phyloP scores from a whole-genome alignment of 2,329 filamentous ascomycete species.

The Exophiala sp. region DNA sequence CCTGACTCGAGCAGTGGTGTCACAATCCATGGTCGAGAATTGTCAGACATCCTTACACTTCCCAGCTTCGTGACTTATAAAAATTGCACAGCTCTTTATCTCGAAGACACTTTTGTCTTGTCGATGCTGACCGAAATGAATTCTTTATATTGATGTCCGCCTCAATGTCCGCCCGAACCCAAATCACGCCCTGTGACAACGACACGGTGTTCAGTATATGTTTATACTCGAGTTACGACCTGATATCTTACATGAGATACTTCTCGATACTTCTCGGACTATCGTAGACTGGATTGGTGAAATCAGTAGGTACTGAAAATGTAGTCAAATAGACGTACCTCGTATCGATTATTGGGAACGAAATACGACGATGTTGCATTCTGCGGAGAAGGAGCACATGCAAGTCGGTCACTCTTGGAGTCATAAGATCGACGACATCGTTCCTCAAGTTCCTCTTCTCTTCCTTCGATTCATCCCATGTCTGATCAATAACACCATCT shows the following conservation, averaged over 20 bases:
- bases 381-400: constrained; percentile 3
- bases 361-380: constrained; percentile 9
- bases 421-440: not conserved
- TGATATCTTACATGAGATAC: too few relatives aligned
- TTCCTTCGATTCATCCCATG: constrained; percentile 10
- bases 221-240: too few relatives aligned
- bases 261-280: too few relatives aligned
- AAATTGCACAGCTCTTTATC: not conserved
- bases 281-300: too few relatives aligned
- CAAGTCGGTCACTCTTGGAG: not conserved
- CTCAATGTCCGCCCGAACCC: too few relatives aligned
- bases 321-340: not conserved
- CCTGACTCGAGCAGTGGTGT: constrained; percentile 39
- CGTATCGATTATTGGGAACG: constrained; percentile 5
- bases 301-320: too few relatives aligned
- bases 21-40: constrained; percentile 37
- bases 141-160: not conserved
- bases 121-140: not conserved
- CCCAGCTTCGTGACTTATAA: constrained; percentile 8
- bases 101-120: not conserved
- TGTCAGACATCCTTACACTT: constrained; percentile 1
- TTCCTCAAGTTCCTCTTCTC: not conserved
- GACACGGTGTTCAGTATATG: not conserved
- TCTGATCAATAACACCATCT: constrained; percentile 10
- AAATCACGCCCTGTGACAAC: constrained; percentile 2